phyloP scores from a whole-genome alignment of 2,329 filamentous ascomycete genomes.

The Colletotrichum sp. region DNA sequence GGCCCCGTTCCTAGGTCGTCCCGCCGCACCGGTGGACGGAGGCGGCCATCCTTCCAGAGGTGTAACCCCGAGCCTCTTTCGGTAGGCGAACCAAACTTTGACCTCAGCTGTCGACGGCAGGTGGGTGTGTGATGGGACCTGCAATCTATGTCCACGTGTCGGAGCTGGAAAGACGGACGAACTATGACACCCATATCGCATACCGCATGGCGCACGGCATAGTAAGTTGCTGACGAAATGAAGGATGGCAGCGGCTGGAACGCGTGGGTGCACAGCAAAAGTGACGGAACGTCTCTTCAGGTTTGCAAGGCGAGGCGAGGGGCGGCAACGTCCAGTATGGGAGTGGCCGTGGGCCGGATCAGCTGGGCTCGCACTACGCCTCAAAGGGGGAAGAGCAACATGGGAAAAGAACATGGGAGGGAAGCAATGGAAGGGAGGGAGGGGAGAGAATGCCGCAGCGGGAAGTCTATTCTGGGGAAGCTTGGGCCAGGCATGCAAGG shows the following conservation, averaged over 20 bases:
- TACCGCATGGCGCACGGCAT: background rate
- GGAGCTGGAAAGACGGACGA: background rate
- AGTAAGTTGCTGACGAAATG: background rate
- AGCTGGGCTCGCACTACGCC: background rate
- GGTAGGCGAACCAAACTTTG: background rate
- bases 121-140: background rate
- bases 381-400: background rate
- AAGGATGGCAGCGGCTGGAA: background rate
- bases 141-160: background rate
- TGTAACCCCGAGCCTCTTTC: background rate
- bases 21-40: background rate
- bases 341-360: background rate
- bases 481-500: slow-evolving; percentile 8
- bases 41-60: background rate
- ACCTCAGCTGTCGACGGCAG: background rate
- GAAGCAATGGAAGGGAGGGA: background rate
- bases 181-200: background rate
- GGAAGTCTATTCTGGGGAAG: slow-evolving; percentile 17
- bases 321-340: background rate
- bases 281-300: background rate
- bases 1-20: background rate
- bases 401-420: background rate
- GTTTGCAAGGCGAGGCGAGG: background rate
- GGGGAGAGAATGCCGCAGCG: background rate
- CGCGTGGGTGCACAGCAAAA: background rate